phyloP scores from a whole-genome alignment of 768 basidiomycete species.

The Rhodosporidiobolus odoratus region DNA sequence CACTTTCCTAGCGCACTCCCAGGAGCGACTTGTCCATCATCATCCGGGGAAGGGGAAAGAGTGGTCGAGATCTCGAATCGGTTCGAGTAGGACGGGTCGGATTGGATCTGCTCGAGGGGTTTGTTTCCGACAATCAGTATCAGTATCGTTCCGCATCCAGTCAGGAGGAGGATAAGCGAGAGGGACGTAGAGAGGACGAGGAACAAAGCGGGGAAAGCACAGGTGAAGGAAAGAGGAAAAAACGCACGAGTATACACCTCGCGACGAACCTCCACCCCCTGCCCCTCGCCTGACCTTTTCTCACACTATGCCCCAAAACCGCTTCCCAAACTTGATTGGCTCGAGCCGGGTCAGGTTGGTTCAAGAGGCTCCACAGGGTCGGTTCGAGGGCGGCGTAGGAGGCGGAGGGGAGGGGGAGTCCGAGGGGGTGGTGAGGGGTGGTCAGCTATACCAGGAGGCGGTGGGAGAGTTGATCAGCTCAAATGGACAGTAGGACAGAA shows the following conservation, averaged over 20 bases:
- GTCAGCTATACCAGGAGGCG: slow-evolving; percentile 3
- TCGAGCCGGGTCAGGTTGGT: slow-evolving; percentile 41
- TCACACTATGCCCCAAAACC: slow-evolving; percentile 62
- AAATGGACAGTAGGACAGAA: not conserved
- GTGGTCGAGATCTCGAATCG: slow-evolving; percentile 44
- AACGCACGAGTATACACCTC: slow-evolving; percentile 60
- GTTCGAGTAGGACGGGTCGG: slow-evolving; percentile 15
- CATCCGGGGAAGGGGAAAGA: not conserved
- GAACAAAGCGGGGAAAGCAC: too few relatives aligned
- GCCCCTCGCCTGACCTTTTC: slow-evolving; percentile 63
- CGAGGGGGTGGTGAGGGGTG: slow-evolving; percentile 6
- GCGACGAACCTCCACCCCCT: slow-evolving; percentile 70
- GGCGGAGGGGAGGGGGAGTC: slow-evolving; percentile 12
- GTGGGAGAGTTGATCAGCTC: slow-evolving; percentile 39
- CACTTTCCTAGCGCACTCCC: too few relatives aligned
- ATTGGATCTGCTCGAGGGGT: slow-evolving; percentile 5
- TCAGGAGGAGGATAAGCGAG: not conserved
- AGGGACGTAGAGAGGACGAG: not conserved
- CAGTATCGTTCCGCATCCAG: not conserved
- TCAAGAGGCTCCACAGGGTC: slow-evolving; percentile 52
- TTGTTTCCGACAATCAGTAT: not conserved
- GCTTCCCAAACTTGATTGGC: slow-evolving; percentile 53
- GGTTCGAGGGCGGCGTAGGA: slow-evolving; percentile 58
- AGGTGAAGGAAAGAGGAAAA: not conserved
- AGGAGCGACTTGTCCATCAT: slow-evolving; percentile 15